Conservation (phyloP, 106 monocot genomes). For the Xerophyta viscosa region DNA sequence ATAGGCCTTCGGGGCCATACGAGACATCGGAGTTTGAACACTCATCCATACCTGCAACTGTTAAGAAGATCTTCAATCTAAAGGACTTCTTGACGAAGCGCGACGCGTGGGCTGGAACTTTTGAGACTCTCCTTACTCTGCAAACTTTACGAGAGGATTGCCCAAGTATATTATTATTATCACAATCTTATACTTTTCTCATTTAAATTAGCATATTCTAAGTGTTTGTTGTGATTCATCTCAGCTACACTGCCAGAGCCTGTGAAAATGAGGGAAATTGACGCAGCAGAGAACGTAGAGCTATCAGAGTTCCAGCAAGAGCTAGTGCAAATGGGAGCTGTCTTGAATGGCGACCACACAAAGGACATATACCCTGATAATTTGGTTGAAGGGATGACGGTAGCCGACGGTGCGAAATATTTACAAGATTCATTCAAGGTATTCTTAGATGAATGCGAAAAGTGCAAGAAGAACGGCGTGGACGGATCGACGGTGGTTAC, state of each 20-base stretch:
- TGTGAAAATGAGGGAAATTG: constrained; percentile 40
- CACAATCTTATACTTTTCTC: no score
- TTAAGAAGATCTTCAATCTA: constrained; percentile 85
- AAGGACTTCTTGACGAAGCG: constrained; percentile 63
- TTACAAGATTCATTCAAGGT: constrained; percentile 32
- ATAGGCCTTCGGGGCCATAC: constrained; percentile 50
- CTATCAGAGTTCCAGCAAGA: constrained; percentile 70
- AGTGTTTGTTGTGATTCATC: no score
- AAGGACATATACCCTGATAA: constrained; percentile 43
- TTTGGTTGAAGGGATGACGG: constrained; percentile 60
- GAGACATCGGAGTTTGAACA: constrained; percentile 77
- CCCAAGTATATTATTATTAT: constrained; percentile 45
- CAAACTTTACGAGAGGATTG: constrained; percentile 62
- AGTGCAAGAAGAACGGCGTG: constrained; percentile 26
- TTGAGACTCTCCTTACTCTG: constrained; percentile 57
- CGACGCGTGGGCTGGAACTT: constrained; percentile 89
- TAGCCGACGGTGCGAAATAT: constrained; percentile 51
- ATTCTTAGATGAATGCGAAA: constrained; percentile 42
- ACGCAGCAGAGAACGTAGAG: constrained; percentile 22
- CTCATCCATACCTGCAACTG: constrained; percentile 85
- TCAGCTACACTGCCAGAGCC: constrained; percentile 56
- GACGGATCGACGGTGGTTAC: constrained; percentile 42
- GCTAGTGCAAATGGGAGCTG: constrained; percentile 64
- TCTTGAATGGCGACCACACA: constrained; percentile 57
- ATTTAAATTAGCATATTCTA: no score